phyloP scores from a whole-genome alignment of 2,329 filamentous ascomycete genomes.

The Balansia obtecta region DNA sequence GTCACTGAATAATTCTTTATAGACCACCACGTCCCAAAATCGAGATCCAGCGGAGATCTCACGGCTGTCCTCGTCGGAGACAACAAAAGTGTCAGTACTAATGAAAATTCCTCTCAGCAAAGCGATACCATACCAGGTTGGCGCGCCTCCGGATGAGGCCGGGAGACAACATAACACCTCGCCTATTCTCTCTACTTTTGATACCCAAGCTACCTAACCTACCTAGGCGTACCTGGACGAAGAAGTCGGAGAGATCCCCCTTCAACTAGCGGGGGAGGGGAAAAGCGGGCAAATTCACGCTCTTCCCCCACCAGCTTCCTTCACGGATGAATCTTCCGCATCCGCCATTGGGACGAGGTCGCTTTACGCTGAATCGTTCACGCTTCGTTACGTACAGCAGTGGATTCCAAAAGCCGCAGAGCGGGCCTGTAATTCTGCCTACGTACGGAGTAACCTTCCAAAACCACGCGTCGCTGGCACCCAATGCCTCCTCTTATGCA shows the following conservation, averaged over 20 bases:
- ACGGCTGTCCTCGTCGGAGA: neutral
- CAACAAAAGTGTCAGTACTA: too few species aligned
- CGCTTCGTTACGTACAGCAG: neutral
- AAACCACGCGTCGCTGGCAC: too few species aligned
- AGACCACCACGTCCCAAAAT: neutral
- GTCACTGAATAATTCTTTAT: neutral
- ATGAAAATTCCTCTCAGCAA: too few species aligned
- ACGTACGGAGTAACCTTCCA: too few species aligned
- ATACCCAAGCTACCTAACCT: neutral
- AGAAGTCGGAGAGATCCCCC: neutral
- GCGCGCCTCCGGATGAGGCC: too few species aligned
- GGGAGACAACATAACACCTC: too few species aligned
- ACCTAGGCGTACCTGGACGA: neutral
- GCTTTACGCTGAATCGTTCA: too few species aligned
- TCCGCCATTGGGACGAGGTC: neutral
- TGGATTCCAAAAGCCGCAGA: too few species aligned
- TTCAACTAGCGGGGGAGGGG: neutral
- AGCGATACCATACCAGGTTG: too few species aligned
- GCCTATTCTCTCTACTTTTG: too few species aligned
- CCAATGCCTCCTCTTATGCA: too few species aligned
- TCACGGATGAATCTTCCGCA: slow-evolving; percentile 1
- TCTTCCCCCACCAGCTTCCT: neutral
- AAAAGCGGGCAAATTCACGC: neutral
- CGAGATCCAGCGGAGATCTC: neutral
- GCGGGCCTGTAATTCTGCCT: too few species aligned